These are phyloP conservation scores for Quercus wislizeni DNA, from an alignment of 306 rosid genomes.

Conservation along the genomic window DNA sequence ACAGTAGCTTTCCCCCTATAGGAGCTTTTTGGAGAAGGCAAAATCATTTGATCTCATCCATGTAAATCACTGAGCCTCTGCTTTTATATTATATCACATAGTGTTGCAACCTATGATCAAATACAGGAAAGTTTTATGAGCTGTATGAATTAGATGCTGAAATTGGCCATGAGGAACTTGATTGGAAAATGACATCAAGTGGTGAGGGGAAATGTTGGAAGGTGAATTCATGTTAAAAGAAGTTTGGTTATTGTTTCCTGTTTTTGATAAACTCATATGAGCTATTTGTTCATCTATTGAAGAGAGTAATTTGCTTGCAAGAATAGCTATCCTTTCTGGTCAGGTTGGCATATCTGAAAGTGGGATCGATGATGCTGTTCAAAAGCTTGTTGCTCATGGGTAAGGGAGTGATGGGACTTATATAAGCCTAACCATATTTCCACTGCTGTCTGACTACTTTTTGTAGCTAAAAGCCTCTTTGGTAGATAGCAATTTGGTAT, in stretches of 20 bases:
- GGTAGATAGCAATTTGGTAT: background rate
- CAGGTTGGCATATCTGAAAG: conserved; percentile 96
- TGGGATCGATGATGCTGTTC: conserved; percentile 92
- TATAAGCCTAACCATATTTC: background rate
- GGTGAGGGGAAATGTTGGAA: conserved; percentile 97
- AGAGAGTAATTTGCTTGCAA: conserved; percentile 1
- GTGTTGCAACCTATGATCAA: conserved; percentile 14
- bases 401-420: conserved; percentile 43
- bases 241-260: conserved; percentile 1
- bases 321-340: conserved; percentile 20
- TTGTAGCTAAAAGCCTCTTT: background rate
- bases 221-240: conserved; percentile 43
- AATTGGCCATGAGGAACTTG: conserved; percentile 94
- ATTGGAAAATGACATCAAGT: conserved; percentile 92
- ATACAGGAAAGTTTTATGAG: conserved; percentile 87
- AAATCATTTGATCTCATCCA: no score
- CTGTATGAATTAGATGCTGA: conserved; percentile 96
- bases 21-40: no score
- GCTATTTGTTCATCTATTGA: conserved; percentile 12
- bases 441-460: background rate
- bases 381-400: conserved; percentile 92
- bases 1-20: no score
- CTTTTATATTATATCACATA: conserved; percentile 3
- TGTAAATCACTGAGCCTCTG: no score
- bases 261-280: background rate